These are phyloP conservation scores for Actinomucor elegans DNA, from an alignment of 371 early-diverging fungal genomes.

Conservation along the genomic window DNA sequence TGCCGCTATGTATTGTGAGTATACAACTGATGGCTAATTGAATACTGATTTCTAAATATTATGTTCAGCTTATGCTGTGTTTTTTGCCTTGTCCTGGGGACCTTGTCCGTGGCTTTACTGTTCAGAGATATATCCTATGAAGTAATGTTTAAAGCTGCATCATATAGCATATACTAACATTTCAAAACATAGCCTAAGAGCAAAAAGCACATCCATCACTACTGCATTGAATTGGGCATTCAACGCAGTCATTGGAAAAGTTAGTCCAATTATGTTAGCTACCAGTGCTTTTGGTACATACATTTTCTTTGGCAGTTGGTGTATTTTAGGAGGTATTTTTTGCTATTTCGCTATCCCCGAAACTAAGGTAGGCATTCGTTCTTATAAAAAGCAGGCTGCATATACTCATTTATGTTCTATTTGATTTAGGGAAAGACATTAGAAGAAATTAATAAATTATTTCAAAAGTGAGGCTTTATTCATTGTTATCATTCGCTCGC, in stretches of 20 bases:
- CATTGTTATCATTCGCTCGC: too few relatives aligned
- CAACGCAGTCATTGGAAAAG: slow-evolving; percentile 40
- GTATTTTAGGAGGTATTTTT: slow-evolving; percentile 21
- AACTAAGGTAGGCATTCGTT: slow-evolving; percentile 22
- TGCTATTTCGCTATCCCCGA: slow-evolving; percentile 26
- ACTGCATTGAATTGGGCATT: slow-evolving; percentile 58
- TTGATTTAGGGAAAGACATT: slow-evolving; percentile 23
- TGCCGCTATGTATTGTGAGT: slow-evolving; percentile 36
- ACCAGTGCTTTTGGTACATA: slow-evolving; percentile 40
- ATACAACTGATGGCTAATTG: neutral
- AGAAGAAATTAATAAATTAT: slow-evolving; percentile 31
- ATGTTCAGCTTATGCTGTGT: slow-evolving; percentile 22
- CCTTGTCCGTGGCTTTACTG: slow-evolving; percentile 47
- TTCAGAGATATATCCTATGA: slow-evolving; percentile 57
- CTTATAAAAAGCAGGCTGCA: neutral
- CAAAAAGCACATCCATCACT: slow-evolving; percentile 18
- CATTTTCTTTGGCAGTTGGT: slow-evolving; percentile 38
- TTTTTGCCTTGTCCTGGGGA: slow-evolving; percentile 40
- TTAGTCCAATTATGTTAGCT: slow-evolving; percentile 32
- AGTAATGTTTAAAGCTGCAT: slow-evolving; percentile 15
- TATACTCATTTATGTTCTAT: neutral
- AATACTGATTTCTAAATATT: neutral
- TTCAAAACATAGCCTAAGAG: slow-evolving; percentile 12
- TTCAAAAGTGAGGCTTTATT: too few relatives aligned
- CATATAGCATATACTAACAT: neutral